Evolutionary conservation across 352 stramenopile species (phyloP), one percentile per base, ranked within the genome.

Genomic region (Phytophthora tubulina): DNA sequence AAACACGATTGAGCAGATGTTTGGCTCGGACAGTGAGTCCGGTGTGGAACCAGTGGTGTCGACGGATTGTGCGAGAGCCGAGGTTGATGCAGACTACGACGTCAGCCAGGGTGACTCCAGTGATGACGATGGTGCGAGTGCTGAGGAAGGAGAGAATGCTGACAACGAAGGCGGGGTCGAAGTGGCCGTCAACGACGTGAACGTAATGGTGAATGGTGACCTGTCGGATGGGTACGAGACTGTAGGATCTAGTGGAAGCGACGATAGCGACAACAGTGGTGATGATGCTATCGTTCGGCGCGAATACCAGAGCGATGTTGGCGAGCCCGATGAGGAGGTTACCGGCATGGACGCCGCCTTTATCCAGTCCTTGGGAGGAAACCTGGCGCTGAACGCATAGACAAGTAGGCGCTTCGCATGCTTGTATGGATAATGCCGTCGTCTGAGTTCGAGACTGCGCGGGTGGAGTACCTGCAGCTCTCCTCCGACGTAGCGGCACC

Each of bases 351-450:
- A 69, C 35, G 31, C 14, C 3, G 49, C 49, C 1, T 60, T 67
- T 17, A 33, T 67, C 17, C 27, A 42, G 11, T 21, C 32, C 17
- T 39, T 60, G 31, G 60, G 49, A 10, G 39, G 49, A 14, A 54
- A 44, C 9, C 31, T 60, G 11, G 14, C 17, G 2, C 39, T 54
- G 3, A n/a, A 49, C 3, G 4, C 3, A 48, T 61, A 3, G 39
- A 60, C 49, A 44, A 54, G 30, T 4, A 59, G 5, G 49, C 49
- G 7, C 30, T 67, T 8, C 50, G 61, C 3, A 3, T 3, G 13
- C 30, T 39, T 7, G 8, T 8, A 4, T 69, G 51, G 41, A 14
- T 4, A 1, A 2, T 41, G 21, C 7, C 11, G 2, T 49, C 41
- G 2, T 61, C 39, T 9, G 5, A 3, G 13, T 62, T 69, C 30